phyloP scores from a whole-genome alignment of 768 basidiomycete species.

The Podaxis carcinomalis region DNA sequence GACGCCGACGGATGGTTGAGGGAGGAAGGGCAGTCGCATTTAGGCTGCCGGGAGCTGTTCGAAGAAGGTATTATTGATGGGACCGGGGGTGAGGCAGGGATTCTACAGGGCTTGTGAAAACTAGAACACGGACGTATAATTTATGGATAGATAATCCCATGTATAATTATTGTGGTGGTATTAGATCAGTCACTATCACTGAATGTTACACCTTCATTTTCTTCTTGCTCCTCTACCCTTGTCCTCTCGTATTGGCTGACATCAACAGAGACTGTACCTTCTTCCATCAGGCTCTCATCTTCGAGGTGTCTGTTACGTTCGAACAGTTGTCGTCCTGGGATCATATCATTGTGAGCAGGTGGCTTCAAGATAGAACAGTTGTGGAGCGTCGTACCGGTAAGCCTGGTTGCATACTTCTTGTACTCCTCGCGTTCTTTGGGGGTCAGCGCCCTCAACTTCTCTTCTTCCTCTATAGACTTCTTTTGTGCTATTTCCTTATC shows the following conservation, averaged over 20 bases:
- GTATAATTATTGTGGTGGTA: slow-evolving; percentile 1
- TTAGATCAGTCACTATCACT: slow-evolving; percentile 80
- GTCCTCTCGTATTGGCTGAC: slow-evolving; percentile 83
- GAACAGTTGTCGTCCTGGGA: slow-evolving; percentile 87
- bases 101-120: slow-evolving; percentile 55
- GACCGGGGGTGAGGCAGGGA: slow-evolving; percentile 47
- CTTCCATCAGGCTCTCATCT: slow-evolving; percentile 80
- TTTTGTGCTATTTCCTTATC: slow-evolving; percentile 59
- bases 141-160: slow-evolving; percentile 5
- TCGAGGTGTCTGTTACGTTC: slow-evolving; percentile 76
- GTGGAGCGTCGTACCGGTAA: slow-evolving; percentile 53
- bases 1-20: slow-evolving; percentile 58
- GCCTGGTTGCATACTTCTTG: slow-evolving; percentile 55
- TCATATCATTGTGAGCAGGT: background rate
- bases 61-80: slow-evolving; percentile 51
- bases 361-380: background rate
- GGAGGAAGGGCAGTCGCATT: slow-evolving; percentile 49
- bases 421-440: slow-evolving; percentile 85
- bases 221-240: slow-evolving; percentile 57
- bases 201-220: slow-evolving; percentile 61
- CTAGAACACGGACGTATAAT: slow-evolving; percentile 5
- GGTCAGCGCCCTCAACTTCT: slow-evolving; percentile 57
- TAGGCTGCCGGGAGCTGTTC: slow-evolving; percentile 57
- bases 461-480: slow-evolving; percentile 74
- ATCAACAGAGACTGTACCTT: slow-evolving; percentile 84